Base-by-base conservation (phyloP, 2,329 filamentous ascomycete species). In the Pseudonectria foliicola region DNA sequence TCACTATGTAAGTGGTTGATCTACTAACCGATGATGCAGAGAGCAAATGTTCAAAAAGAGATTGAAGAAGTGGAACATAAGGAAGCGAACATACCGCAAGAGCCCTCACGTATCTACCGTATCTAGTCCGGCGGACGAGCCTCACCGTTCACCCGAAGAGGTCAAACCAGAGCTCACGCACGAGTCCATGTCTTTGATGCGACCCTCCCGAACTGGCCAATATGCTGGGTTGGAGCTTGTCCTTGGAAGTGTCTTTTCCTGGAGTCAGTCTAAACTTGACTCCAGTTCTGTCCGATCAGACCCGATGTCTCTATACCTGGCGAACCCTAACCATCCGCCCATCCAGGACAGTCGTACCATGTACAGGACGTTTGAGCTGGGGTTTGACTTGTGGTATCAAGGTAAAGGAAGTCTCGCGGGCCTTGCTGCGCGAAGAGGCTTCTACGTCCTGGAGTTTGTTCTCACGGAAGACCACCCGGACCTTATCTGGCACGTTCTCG, bases 41-140 rank as follows among this genome's bases (percentile, higher is more conserved):
- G 57, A 61, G 37, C 57, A 62, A 48, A 62, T 62, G 58, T 62
- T 60, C 35, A 62, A 62, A 38, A 62, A 62, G 41, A 52, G 59
- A 23, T 44, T 62, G 29, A 59, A 57, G 44, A 62, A 61, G 41
- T 62, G 59, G 59, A 56, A 59, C 32, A 39, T 62, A 14, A 54
- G 59, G 34, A 62, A 62, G 35, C 51, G 58, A 25, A 47, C 48
- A 34, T 61, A 62, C 41, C 51, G 58, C 29, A 60, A 55, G 41
- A 48, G 50, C 23, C 43, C 41, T 27, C 25, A 40, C 10, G 42
- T 34, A 16, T 46, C 48, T 18, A 37, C 37, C 10, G 42, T 42
- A 37, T 49, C 50, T 8, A 50, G 49, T 16, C 45, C 50, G n/a
- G 16, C 34, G 32, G 37, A 34, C 7, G 46, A 53, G 11, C 37